These are phyloP conservation scores for Davidsoniella australis DNA, from an alignment of 2,329 filamentous ascomycete species.

Conservation along the genomic window DNA sequence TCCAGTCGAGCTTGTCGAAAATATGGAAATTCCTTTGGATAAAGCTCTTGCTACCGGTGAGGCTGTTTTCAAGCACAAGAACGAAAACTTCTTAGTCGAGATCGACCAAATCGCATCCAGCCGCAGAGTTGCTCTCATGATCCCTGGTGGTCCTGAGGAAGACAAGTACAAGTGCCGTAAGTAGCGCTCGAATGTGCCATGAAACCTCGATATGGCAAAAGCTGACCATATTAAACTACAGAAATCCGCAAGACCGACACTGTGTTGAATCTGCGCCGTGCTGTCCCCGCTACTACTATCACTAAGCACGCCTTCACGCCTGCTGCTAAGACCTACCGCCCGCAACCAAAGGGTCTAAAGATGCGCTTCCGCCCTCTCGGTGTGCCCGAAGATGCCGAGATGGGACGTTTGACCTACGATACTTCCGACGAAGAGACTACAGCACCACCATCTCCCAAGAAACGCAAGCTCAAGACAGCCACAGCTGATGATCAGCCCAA, in stretches of 20 bases:
- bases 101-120: constrained; percentile 34
- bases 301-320: constrained; percentile 1
- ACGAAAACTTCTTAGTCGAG: constrained; percentile 43
- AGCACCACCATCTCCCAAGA: constrained; percentile 9
- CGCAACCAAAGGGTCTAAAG: constrained; percentile 50
- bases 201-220: neutral
- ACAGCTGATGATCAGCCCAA: constrained; percentile 7
- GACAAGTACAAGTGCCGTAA: constrained; percentile 12
- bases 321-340: constrained; percentile 29
- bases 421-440: constrained; percentile 10
- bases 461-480: constrained; percentile 9
- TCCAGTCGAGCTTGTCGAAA: constrained; percentile 48
- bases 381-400: constrained; percentile 29
- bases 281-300: constrained; percentile 2
- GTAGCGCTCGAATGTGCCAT: neutral
- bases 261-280: constrained; percentile 10
- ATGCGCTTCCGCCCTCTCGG: constrained; percentile 53
- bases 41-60: constrained; percentile 29
- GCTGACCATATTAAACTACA: neutral
- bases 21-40: constrained; percentile 43
- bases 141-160: constrained; percentile 9
- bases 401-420: constrained; percentile 10
- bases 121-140: constrained; percentile 16
- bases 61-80: constrained; percentile 43
- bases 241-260: constrained; percentile 8